Evolutionary conservation across 495 filamentous ascomycete species (phyloP), one percentile per base, ranked within the genome.

Genomic region (Bacidia rubella): DNA sequence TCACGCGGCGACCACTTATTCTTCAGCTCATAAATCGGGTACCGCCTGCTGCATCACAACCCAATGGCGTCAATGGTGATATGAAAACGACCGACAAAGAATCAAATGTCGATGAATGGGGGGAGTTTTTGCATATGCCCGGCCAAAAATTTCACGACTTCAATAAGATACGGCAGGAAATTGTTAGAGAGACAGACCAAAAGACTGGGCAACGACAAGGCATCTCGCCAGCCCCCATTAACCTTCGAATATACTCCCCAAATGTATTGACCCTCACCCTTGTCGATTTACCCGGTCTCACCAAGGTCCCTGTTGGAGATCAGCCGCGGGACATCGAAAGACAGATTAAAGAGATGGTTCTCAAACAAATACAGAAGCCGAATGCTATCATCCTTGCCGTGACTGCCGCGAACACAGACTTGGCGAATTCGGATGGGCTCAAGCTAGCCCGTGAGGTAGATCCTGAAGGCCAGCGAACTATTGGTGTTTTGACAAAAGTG

Each of bases 121-220:
- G 92, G 70, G 93, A 99, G 74, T 99, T 99, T 69, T 75, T 97
- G 48, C 93, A 99, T 66, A 87, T 99, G 53, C 93, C 92, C 32
- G 92, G 92, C 58, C 86, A 99, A 73, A 97, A 97, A 71, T 97
- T 94, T 76, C 80, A 80, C 73, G 93, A 99, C 69, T 99, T 99
- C 74, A 93, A 94, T 76, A 95, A 96, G 76, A 95, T 99, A 60
- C 81, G 93, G 55, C 93, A 99, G 39, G 93, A 99, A 73, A 97
- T 99, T 61, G 86, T 90, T 53, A 80, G 86, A 62, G 93, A 99
- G 72, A 99, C 93, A 47, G 93, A 97, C 57, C 78, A 80, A 53
- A 99, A 99, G 75, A 92, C 93, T 50, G 93, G 93, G 49, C 79
- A 82, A 54, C 97, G 97, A 71, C 85, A 85, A n/a, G 89, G 87